Evolutionary conservation across 2,329 filamentous ascomycete genomes (phyloP).

Genomic region (Macrophomina tecta): DNA sequence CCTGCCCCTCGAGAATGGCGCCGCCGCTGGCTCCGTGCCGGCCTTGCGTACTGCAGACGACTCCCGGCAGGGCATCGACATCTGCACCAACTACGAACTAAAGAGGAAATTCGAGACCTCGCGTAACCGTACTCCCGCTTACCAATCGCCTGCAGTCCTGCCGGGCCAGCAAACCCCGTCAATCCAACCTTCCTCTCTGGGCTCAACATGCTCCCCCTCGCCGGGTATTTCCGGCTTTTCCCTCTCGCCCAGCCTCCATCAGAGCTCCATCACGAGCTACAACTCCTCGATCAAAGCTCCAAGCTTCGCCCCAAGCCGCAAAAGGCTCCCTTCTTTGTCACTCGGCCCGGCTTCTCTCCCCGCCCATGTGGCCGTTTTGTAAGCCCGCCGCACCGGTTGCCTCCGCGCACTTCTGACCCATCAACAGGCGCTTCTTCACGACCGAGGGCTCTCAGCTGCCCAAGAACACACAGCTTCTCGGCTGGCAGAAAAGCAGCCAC

Average conservation of each 20-base stretch:
- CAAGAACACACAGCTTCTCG: neutral
- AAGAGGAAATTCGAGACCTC: neutral
- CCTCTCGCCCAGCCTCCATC: slow-evolving; percentile 4
- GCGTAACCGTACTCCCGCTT: neutral
- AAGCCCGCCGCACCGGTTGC: neutral
- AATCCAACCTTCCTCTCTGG: slow-evolving; percentile 15
- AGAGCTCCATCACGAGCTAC: slow-evolving; percentile 19
- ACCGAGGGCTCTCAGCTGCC: neutral
- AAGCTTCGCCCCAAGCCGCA: neutral
- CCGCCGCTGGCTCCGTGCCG: neutral
- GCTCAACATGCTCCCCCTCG: slow-evolving; percentile 11
- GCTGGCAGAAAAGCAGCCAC: slow-evolving; percentile 5
- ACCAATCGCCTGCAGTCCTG: neutral
- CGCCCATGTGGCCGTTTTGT: slow-evolving; percentile 12
- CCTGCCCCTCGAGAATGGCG: neutral
- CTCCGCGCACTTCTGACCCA: neutral
- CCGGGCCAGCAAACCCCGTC: neutral
- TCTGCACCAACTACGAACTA: neutral
- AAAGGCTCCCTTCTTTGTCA: neutral
- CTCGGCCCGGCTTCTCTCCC: slow-evolving; percentile 12
- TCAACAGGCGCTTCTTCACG: neutral
- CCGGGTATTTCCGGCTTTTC: neutral
- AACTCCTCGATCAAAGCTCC: slow-evolving; percentile 4
- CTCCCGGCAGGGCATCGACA: neutral
- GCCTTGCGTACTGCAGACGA: neutral